Base-by-base conservation (phyloP, 2,329 filamentous ascomycete species). In the Ophidiomyces ophidiicola region DNA sequence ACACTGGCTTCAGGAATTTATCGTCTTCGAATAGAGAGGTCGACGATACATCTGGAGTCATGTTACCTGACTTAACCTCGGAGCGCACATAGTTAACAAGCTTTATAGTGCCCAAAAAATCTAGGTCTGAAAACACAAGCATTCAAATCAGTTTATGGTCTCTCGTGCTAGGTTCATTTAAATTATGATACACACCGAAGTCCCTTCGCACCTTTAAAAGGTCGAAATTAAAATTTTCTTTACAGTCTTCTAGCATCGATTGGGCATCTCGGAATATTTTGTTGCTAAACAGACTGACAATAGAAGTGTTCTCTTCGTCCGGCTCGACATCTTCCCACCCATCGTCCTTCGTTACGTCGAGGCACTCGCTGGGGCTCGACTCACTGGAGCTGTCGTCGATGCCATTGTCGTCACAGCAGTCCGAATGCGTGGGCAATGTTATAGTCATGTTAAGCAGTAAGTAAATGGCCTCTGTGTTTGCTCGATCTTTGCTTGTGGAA, bases 1-100 rank as follows among this genome's bases (percentile, higher is more conserved):
- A 63, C 3, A 86, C 78, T 0, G 90, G 90, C 54, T 82, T 81
- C 43, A 98, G 68, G 54, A 78, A 92, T 47, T 72, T 70, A 47
- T 96, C 88, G 45, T 85, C 75, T n/a, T 76, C 70, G 46, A 94
- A 77, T 18, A 76, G 67, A 2, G 67, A 63, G 24, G 66, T 65
- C 2, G 74, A 68, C 42, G 83, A 76, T 30, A 79, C 61, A 42
- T 72, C 67, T 0, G 75, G 74, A 2, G 57, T 51, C 21, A 46
- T 48, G 39, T 67, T 63, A 20, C 68, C 68, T 32, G 54, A 54
- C 39, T 66, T 63, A 19, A 67, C 63, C 44, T 68, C 57, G 8
- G 64, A 60, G 12, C 68, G 66, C 35, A 72, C 55, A 50, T 76
- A 85, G 56, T 87, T 87, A 55, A 86, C 75, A 23, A 87, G 66